These are phyloP conservation scores for Lipomyces chichibuensis DNA, from an alignment of 805 yeast species.

Conservation along the genomic window DNA sequence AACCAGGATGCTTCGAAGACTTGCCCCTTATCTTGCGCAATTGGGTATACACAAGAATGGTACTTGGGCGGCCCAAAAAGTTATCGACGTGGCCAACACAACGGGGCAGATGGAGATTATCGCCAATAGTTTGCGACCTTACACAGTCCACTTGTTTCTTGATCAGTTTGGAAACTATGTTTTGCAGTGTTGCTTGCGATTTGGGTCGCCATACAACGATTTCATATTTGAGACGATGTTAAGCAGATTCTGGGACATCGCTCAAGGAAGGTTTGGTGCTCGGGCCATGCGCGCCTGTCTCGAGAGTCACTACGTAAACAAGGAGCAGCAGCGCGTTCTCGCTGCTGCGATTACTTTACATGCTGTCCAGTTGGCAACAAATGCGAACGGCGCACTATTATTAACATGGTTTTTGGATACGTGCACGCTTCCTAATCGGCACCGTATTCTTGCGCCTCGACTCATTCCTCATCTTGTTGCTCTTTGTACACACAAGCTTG, in stretches of 20 bases:
- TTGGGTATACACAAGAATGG: slow-evolving; percentile 97
- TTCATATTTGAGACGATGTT: slow-evolving; percentile 84
- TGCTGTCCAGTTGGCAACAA: slow-evolving; percentile 76
- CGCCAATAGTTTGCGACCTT: slow-evolving; percentile 71
- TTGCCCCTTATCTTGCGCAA: slow-evolving; percentile 80
- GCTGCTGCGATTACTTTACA: slow-evolving; percentile 77
- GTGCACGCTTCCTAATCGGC: slow-evolving; percentile 66
- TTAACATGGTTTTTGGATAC: slow-evolving; percentile 96
- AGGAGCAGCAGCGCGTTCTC: slow-evolving; percentile 69
- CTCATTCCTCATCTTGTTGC: slow-evolving; percentile 63
- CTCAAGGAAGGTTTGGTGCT: slow-evolving; percentile 91
- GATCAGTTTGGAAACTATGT: slow-evolving; percentile 98
- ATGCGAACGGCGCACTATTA: slow-evolving; percentile 84
- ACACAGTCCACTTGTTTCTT: slow-evolving; percentile 79
- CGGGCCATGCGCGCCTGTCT: slow-evolving; percentile 92
- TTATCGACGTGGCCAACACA: slow-evolving; percentile 73
- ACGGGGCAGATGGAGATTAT: slow-evolving; percentile 67
- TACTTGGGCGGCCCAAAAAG: slow-evolving; percentile 98
- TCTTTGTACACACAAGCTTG: slow-evolving; percentile 79
- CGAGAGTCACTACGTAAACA: slow-evolving; percentile 71
- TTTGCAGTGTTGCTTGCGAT: slow-evolving; percentile 88
- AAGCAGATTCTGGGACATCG: slow-evolving; percentile 75
- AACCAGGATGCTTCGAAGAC: slow-evolving; percentile 75
- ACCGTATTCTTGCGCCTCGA: slow-evolving; percentile 63
- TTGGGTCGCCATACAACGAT: slow-evolving; percentile 85